Base-by-base conservation (phyloP, 805 yeast species). In the Myxozyma monticola region DNA sequence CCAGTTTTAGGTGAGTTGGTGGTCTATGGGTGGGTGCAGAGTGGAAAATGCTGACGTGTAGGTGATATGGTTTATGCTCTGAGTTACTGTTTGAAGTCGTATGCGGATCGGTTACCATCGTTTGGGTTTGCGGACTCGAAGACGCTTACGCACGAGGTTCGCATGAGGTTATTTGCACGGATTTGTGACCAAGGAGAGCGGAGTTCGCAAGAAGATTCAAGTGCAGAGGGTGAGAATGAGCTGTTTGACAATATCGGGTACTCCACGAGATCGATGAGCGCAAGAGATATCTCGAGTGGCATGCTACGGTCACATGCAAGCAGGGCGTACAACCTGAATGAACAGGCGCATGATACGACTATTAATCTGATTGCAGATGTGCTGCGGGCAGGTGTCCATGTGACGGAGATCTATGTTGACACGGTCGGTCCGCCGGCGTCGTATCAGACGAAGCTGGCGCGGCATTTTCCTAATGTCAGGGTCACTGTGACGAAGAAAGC, bases 291-390 rank as follows among this genome's bases (percentile, higher is more conserved):
- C 5, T 80, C 89, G 5, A 75, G 83, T 8, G 96, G 95, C 4
- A 93, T 93, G 99, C 76, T 89, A 33, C 76, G 83, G 35, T 82
- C 82, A 1, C 65, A 72, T 55, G 37, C 53, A 15, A 67, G 67
- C n/a, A 79, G 81, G 0, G 72, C 78, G 9, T 80, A 81, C 63
- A 91, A 91, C 63, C 72, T 93, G 65, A 93, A 95, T 65, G 96
- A 85, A 60, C 99, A 93, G 68, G 99, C 99, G 0, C 98, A 93
- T 63, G 96, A 89, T 62, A 83, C 95, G 0, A 93, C 99, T 0
- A 90, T 90, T 64, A 80, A 72, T 14, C 70, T 93, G 52, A 88
- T 93, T 34, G 78, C 77, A 53, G 79, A 77, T 9, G 83, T 87
- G 0, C 33, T 87, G 3, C 78, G 76, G 26, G 68, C 71, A 30